Percentiles rank a stretch among this genome's conserved stretches.
These are phyloP conservation scores for Pseudovirgaria hyperparasitica DNA, from an alignment of 2,329 filamentous ascomycete genomes.

Conservation along the genomic window DNA sequence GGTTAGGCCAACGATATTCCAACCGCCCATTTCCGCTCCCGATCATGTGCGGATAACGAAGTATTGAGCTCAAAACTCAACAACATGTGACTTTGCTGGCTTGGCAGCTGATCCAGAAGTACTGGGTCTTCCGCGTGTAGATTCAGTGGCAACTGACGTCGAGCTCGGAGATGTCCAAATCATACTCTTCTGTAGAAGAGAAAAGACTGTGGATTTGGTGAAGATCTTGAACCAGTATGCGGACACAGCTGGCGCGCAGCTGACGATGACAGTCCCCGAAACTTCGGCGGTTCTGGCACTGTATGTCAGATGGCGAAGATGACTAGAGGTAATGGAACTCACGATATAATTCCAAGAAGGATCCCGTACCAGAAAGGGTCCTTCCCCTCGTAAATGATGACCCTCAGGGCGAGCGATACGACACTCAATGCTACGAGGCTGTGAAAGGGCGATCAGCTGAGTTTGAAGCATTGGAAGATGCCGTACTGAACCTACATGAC, in stretches of 20 bases:
- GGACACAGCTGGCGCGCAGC: conserved; percentile 4
- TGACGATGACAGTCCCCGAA: conserved; percentile 5
- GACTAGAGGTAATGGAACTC: neutral
- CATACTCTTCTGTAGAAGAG: no score
- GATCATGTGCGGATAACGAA: no score
- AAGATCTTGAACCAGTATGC: conserved; percentile 6
- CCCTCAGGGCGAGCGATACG: conserved; percentile 1
- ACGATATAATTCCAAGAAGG: conserved; percentile 3
- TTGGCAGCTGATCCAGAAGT: no score
- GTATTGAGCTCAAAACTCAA: no score
- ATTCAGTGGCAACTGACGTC: no score
- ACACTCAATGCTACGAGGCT: conserved; percentile 2
- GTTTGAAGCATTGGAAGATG: neutral
- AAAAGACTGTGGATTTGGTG: conserved; percentile 3
- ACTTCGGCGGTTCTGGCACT: conserved; percentile 3
- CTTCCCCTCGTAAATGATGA: conserved; percentile 2
- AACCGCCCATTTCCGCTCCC: no score
- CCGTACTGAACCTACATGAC: conserved; percentile 2
- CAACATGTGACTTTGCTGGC: no score
- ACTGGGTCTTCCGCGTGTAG: no score
- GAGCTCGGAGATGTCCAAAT: no score
- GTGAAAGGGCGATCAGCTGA: conserved; percentile 1
- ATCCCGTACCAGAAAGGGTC: conserved; percentile 3
- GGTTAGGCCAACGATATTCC: no score
- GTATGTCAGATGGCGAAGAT: neutral